Evolutionary conservation across 306 rosid genomes (phyloP), one percentile per base, ranked within the genome.

Genomic region (Casuarina cunninghamiana): DNA sequence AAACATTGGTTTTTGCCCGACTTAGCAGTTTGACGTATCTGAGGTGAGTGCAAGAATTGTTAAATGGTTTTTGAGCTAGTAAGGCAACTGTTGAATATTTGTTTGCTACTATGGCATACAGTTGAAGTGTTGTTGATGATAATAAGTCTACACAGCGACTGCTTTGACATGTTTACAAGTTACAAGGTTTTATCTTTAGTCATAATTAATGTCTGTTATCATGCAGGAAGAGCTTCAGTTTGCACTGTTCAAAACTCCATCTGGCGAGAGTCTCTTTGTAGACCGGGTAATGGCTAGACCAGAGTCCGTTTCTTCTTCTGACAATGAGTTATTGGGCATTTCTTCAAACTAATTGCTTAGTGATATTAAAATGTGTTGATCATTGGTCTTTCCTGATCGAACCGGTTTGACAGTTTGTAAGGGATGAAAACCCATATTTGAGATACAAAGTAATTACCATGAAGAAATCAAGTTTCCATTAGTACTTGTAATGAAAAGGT

Each of bases 191-290:
- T 60, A 51, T 71, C 51, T 53, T 76, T 72, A 55, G 49, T 66
- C 12, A 57, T 66, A n/a, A 63, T 61, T 2, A 58, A 17, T 73
- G 38, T 48, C 48, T 62, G 35, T 76, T 71, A 37, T 75, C 49
- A 79, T 83, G 69, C 53, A 94, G 97, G 97, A 84, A 77, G 97
- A 94, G 83, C 90, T 94, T 87, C 93, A 86, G 65, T 85, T 90
- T 79, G 98, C 97, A 41, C 75, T 91, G 39, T 80, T 94, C 69
- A 84, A 80, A 58, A 90, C 87, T 49, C 86, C 80, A 6, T 41
- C 75, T 5, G 87, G 88, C 60, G 90, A 89, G 71, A 87, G 88
- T 88, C 91, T 94, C 35, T 89, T 94, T 69, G 83, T 94, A 2
- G 93, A 94, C 78, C 81, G 94, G 84, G 98, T 93, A 88, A 41